phyloP scores from a whole-genome alignment of 768 basidiomycete genomes.

The Psilocybe tampanensis region DNA sequence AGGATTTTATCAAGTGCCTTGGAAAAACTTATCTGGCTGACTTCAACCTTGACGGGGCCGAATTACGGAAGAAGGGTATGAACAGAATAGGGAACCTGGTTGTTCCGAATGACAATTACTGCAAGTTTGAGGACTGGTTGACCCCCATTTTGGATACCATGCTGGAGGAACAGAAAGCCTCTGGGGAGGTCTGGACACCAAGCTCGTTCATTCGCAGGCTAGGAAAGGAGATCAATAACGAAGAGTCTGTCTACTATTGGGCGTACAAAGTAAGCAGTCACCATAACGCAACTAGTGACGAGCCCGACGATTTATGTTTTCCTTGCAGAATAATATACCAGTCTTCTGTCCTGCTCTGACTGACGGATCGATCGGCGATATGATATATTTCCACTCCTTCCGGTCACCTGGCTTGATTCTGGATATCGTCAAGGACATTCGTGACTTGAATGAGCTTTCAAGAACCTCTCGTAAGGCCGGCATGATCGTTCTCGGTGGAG shows the following conservation, averaged over 20 bases:
- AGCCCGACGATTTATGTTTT: neutral
- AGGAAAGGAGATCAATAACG: slow-evolving; percentile 97
- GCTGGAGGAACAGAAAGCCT: slow-evolving; percentile 83
- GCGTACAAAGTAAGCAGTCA: slow-evolving; percentile 86
- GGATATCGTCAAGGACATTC: slow-evolving; percentile 95
- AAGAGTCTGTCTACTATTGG: slow-evolving; percentile 99
- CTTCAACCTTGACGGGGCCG: slow-evolving; percentile 90
- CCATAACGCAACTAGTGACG: slow-evolving; percentile 1
- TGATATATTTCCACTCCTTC: slow-evolving; percentile 99
- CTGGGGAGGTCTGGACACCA: slow-evolving; percentile 83
- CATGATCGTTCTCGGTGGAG: slow-evolving; percentile 97
- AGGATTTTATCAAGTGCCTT: slow-evolving; percentile 98
- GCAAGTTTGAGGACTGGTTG: slow-evolving; percentile 99
- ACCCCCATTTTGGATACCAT: slow-evolving; percentile 89
- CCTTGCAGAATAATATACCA: slow-evolving; percentile 88
- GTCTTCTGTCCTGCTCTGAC: slow-evolving; percentile 99
- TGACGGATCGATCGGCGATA: slow-evolving; percentile 97
- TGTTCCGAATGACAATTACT: slow-evolving; percentile 98
- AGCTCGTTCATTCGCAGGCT: slow-evolving; percentile 89
- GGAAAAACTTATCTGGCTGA: slow-evolving; percentile 96
- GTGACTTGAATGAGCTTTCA: slow-evolving; percentile 86
- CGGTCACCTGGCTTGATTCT: slow-evolving; percentile 79
- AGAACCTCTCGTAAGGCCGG: slow-evolving; percentile 91
- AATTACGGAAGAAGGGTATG: slow-evolving; percentile 85
- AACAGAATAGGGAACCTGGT: slow-evolving; percentile 97